Percentiles rank a stretch among this genome's conserved stretches.
Conservation (phyloP, 805 yeast species). For the Brettanomyces sp. region DNA sequence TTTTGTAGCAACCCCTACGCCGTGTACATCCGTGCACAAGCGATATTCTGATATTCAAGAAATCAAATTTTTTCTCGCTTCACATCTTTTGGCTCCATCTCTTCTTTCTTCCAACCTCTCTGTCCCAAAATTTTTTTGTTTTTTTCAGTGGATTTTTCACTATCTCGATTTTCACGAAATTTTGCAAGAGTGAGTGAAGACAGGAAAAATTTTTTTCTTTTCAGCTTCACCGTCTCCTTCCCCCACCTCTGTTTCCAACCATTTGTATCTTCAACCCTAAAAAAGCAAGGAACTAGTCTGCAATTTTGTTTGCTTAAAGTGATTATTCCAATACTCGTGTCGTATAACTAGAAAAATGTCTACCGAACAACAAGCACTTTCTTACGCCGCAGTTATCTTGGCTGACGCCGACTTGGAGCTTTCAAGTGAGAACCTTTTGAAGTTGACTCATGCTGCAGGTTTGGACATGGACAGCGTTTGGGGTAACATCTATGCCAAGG, state of each 20-base stretch:
- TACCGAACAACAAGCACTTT: slow-evolving; percentile 66
- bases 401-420: slow-evolving; percentile 95
- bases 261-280: neutral
- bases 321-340: slow-evolving; percentile 28
- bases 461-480: slow-evolving; percentile 69
- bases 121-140: no score
- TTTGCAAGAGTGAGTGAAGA: no score
- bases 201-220: no score
- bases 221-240: no score
- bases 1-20: no score
- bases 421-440: slow-evolving; percentile 70
- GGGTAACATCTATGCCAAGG: slow-evolving; percentile 78
- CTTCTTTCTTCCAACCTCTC: no score
- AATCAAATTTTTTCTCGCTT: no score
- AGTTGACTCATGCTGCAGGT: slow-evolving; percentile 69
- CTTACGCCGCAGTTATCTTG: slow-evolving; percentile 96
- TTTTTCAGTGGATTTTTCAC: no score
- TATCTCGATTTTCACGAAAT: no score
- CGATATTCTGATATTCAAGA: no score
- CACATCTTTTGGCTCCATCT: no score
- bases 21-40: no score
- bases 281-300: slow-evolving; percentile 31
- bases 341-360: slow-evolving; percentile 42
- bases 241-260: neutral
- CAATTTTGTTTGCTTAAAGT: slow-evolving; percentile 29